Evolutionary conservation across 208 protist species (phyloP).

Genomic region (Strigomonas galati): DNA sequence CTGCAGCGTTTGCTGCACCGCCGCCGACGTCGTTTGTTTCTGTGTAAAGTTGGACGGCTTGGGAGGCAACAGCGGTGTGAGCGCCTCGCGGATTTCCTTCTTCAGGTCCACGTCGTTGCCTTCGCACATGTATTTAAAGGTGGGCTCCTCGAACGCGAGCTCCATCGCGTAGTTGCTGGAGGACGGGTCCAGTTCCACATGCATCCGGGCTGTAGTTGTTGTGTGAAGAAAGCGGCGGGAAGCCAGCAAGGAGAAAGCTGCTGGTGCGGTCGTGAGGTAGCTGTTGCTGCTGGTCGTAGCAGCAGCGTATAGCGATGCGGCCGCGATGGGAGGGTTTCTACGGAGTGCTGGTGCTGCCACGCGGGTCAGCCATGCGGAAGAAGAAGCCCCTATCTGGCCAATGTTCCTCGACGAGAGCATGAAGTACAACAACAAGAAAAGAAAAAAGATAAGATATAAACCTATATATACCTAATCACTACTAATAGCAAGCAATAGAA

Average conservation of each 20-base stretch:
- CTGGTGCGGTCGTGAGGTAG: no score
- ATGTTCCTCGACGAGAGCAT: not conserved
- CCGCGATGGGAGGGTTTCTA: no score
- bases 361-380: not conserved
- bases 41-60: slow-evolving; percentile 56
- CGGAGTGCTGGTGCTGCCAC: not conserved
- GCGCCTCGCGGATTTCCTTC: slow-evolving; percentile 58
- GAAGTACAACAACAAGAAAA: not conserved
- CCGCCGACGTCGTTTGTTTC: not conserved
- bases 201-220: not conserved
- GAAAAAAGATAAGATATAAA: not conserved
- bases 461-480: slow-evolving; percentile 1
- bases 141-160: slow-evolving; percentile 83
- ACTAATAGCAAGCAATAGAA: slow-evolving; percentile 13
- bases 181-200: slow-evolving; percentile 47
- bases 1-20: slow-evolving; percentile 38
- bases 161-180: slow-evolving; percentile 65
- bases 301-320: no score
- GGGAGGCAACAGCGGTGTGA: slow-evolving; percentile 46
- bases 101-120: slow-evolving; percentile 84
- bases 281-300: no score
- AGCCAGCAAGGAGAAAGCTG: not conserved
- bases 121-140: slow-evolving; percentile 81
- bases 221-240: not conserved
- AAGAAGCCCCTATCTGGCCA: not conserved